Evolutionary conservation across 129 eudicot genomes (phyloP), one percentile per base, ranked within the genome.

Genomic region (Chrysanthemum seticuspe): DNA sequence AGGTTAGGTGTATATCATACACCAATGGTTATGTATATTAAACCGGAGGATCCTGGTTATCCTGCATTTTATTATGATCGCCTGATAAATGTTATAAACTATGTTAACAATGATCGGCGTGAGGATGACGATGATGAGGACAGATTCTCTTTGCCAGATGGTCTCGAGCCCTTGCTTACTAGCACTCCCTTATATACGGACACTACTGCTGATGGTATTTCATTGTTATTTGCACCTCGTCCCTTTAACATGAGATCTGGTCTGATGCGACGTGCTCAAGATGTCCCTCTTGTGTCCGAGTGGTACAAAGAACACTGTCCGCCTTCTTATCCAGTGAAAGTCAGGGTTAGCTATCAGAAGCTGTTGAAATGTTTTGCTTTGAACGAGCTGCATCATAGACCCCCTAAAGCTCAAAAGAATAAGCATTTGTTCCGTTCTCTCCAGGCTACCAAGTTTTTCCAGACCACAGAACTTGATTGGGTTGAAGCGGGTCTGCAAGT

Each of bases 191-290:
- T 88, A 23, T 95, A 88, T 65, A 95, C 99, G 0, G 99, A 95
- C 80, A 95, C 99, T 6, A 95, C 99, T 15, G 99, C 99, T 68
- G 97, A 96, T 74, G 99, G 99, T 53, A 86, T 95, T 65, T 95
- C 99, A 6, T 82, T 95, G 50, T 63, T 95, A 66, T 95, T 86
- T 85, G 99, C 99, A 53, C 99, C 99, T 10, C 88, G 99, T 1
- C 99, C 99, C 44, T 95, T 95, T 70, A 95, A 95, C 79, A 91
- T 91, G 97, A 86, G 99, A 62, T 95, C 99, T 86, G 99, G 99
- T 68, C 95, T 97, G 25, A 95, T 82, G 84, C 79, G 99, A 16
- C 97, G 99, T 21, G 97, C 99, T 72, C 97, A 95, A 80, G 99
- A 95, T 76, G 91, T 95, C 40, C 99, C 99, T 11, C 97, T 95